These are phyloP conservation scores for Penicillium sp. DNA, from an alignment of 2,329 filamentous ascomycete genomes.

Conservation along the genomic window DNA sequence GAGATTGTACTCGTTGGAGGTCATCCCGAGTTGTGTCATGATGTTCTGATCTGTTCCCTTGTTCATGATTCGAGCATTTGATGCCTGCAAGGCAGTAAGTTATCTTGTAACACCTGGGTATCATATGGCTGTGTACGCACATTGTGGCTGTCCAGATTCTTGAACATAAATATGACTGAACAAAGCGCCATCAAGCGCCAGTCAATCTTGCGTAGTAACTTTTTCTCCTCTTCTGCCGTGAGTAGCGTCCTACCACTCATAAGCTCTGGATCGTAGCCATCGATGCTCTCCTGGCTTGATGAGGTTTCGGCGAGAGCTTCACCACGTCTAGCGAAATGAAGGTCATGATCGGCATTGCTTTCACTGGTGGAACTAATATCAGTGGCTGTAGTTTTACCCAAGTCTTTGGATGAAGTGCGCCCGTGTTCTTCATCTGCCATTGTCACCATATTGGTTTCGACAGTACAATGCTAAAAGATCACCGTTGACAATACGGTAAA, in stretches of 20 bases:
- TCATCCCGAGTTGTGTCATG: conserved; percentile 31
- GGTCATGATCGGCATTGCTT: conserved; percentile 1
- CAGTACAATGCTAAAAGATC: not conserved
- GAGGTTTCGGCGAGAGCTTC: conserved; percentile 15
- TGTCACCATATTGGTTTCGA: not conserved
- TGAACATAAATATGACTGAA: conserved; percentile 33
- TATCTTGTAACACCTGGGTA: not conserved
- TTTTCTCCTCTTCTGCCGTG: conserved; percentile 48
- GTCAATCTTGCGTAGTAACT: conserved; percentile 46
- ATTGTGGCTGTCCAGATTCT: conserved; percentile 35
- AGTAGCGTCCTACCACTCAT: conserved; percentile 36
- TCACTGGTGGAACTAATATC: not conserved
- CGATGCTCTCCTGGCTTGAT: conserved; percentile 17
- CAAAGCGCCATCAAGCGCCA: conserved; percentile 47
- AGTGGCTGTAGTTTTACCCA: conserved; percentile 6
- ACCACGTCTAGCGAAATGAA: conserved; percentile 25
- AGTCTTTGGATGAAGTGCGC: not conserved
- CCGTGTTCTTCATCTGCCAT: conserved; percentile 5
- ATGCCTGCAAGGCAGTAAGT: conserved; percentile 21
- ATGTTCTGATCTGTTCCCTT: conserved; percentile 32
- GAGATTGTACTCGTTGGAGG: conserved; percentile 34
- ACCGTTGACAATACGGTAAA: not conserved
- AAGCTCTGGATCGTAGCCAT: conserved; percentile 33
- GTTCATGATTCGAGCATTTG: conserved; percentile 41
- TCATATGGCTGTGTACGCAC: conserved; percentile 13